Conservation (phyloP, 2,329 filamentous ascomycete genomes). For the Nothopassalora personata region DNA sequence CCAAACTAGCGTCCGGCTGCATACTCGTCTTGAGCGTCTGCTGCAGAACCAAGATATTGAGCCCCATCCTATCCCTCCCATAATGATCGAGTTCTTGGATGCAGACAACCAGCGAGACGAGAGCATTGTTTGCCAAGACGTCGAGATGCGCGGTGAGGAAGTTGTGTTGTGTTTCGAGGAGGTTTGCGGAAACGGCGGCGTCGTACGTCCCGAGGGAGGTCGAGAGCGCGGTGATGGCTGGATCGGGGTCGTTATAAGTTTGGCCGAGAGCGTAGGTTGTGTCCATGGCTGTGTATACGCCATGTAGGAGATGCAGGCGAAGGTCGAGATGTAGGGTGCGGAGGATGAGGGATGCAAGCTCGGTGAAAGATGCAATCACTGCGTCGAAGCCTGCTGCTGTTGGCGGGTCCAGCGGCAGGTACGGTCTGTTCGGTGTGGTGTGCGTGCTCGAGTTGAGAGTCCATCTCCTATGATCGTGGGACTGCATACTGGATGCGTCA, state of each 20-base stretch:
- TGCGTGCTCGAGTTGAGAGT: constrained; percentile 43
- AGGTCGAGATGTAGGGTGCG: constrained; percentile 85
- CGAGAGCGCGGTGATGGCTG: constrained; percentile 77
- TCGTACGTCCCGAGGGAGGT: constrained; percentile 81
- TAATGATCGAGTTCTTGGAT: constrained; percentile 78
- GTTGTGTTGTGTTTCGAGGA: constrained; percentile 61
- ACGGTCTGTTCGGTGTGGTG: constrained; percentile 55
- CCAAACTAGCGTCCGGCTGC: constrained; percentile 62
- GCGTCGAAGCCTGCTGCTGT: constrained; percentile 83
- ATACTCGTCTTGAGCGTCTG: constrained; percentile 89
- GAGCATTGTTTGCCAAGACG: constrained; percentile 69
- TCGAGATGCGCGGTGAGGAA: constrained; percentile 76
- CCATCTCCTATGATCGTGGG: constrained; percentile 68
- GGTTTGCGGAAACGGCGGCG: constrained; percentile 67
- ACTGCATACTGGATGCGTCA: constrained; percentile 51
- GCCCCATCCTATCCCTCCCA: constrained; percentile 80
- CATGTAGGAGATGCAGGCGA: constrained; percentile 77
- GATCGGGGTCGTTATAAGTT: constrained; percentile 70
- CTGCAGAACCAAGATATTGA: constrained; percentile 91
- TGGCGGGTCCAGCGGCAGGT: constrained; percentile 81
- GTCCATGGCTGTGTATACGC: constrained; percentile 56
- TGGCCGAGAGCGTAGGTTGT: constrained; percentile 55
- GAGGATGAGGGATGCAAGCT: constrained; percentile 72
- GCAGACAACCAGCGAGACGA: constrained; percentile 63
- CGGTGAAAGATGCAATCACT: constrained; percentile 75